Evolutionary conservation across 2,329 filamentous ascomycete genomes (phyloP).

Genomic region (Ilyonectria sp.): DNA sequence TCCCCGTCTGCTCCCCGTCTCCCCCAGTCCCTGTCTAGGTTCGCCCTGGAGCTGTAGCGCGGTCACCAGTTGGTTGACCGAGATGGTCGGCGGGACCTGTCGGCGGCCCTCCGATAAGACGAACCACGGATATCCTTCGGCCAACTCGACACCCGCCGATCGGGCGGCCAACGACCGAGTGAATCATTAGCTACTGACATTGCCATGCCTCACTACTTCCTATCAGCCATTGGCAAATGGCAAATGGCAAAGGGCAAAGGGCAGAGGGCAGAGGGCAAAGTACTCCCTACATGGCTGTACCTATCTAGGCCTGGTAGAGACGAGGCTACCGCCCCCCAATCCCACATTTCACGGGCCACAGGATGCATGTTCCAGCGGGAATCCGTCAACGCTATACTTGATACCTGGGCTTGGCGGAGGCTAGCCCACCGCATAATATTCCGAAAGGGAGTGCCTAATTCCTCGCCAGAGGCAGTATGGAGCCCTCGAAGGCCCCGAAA

Average conservation of each 20-base stretch:
- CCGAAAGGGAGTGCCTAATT: slow-evolving; percentile 42
- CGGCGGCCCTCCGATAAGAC: slow-evolving; percentile 20
- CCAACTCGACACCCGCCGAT: slow-evolving; percentile 13
- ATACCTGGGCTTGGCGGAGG: slow-evolving; percentile 39
- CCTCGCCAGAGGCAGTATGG: slow-evolving; percentile 34
- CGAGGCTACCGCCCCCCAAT: neutral
- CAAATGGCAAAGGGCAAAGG: neutral
- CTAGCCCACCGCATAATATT: slow-evolving; percentile 45
- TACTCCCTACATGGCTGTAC: neutral
- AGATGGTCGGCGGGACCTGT: slow-evolving; percentile 9
- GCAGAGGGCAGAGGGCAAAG: neutral
- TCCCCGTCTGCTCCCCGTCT: slow-evolving; percentile 14
- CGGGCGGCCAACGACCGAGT: neutral
- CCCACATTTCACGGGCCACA: slow-evolving; percentile 11
- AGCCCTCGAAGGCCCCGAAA: slow-evolving; percentile 11
- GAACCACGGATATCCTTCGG: slow-evolving; percentile 8
- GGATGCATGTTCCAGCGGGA: slow-evolving; percentile 20
- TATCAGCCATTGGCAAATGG: neutral
- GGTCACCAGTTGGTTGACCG: slow-evolving; percentile 25
- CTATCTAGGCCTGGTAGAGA: neutral
- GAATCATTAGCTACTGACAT: neutral
- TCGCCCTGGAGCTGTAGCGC: slow-evolving; percentile 29
- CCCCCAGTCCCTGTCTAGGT: slow-evolving; percentile 30
- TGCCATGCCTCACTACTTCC: neutral
- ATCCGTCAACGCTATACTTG: slow-evolving; percentile 30